Conservation (phyloP, 257 asterid genomes). For the Solanum etuberosum region DNA sequence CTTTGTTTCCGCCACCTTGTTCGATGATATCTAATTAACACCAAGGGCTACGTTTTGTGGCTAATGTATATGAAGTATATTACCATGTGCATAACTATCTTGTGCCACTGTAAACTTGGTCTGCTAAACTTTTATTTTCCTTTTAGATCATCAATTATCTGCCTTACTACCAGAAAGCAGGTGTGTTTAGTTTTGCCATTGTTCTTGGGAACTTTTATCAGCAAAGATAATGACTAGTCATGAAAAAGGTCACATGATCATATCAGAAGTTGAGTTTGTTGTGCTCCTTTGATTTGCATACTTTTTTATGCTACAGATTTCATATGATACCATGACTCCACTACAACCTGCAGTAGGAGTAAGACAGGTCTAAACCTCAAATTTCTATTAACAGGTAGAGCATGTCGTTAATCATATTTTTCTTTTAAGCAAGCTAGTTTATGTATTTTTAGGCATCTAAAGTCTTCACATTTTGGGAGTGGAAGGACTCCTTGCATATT, state of each 20-base stretch:
- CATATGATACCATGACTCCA: slow-evolving; percentile 72
- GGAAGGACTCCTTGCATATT: background rate
- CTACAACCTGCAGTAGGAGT: slow-evolving; percentile 82
- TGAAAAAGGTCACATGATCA: background rate
- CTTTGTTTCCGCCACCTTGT: background rate
- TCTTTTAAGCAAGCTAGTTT: background rate
- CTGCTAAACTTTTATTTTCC: background rate
- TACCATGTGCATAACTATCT: background rate
- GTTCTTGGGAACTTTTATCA: slow-evolving; percentile 88
- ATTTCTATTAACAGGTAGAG: background rate
- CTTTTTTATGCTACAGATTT: slow-evolving; percentile 32
- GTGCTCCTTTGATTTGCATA: background rate
- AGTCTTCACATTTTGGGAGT: background rate
- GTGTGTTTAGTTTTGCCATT: slow-evolving; percentile 78
- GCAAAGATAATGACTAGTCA: slow-evolving; percentile 22
- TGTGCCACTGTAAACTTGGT: background rate
- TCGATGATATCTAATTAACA: background rate
- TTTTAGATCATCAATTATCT: slow-evolving; percentile 70
- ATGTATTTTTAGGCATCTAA: background rate
- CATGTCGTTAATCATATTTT: background rate
- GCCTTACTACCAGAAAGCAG: slow-evolving; percentile 86
- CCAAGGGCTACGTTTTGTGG: background rate
- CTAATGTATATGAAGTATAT: background rate
- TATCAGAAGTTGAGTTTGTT: background rate
- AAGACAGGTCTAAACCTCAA: slow-evolving; percentile 47